phyloP scores from a whole-genome alignment of 2,329 filamentous ascomycete genomes.

The Pseudogymnoascus sp. region DNA sequence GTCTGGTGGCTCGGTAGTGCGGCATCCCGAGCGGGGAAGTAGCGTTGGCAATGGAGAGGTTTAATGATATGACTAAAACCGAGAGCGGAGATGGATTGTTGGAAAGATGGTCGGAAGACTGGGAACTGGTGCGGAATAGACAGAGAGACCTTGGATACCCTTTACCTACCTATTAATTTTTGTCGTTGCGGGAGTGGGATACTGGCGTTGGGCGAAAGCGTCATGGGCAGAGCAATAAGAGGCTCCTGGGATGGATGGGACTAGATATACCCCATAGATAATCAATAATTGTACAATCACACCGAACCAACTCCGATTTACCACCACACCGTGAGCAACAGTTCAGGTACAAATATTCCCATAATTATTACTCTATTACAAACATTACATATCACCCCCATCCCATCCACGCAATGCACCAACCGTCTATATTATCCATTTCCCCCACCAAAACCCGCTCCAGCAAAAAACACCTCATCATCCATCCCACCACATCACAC shows the following conservation, averaged over 20 bases:
- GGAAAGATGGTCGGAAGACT: background rate
- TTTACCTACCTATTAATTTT: background rate
- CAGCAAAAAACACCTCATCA: background rate
- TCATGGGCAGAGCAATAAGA: background rate
- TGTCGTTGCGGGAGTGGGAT: background rate
- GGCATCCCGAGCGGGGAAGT: background rate
- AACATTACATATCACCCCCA: background rate
- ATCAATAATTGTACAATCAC: background rate
- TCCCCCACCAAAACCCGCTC: background rate
- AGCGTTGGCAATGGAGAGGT: background rate
- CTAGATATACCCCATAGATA: background rate
- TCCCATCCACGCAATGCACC: background rate
- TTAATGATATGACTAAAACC: background rate
- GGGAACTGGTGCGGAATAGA: background rate
- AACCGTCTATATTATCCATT: background rate
- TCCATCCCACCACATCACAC: background rate
- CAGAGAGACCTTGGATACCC: background rate
- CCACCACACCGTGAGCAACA: background rate
- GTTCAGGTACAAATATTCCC: background rate
- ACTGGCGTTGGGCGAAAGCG: background rate
- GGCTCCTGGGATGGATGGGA: background rate
- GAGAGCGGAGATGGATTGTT: background rate
- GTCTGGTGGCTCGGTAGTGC: background rate
- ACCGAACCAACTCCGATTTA: background rate
- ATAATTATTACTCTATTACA: constrained; percentile 1